These are phyloP conservation scores for Parathielavia appendiculata DNA, from an alignment of 495 filamentous ascomycete species.

Conservation along the genomic window DNA sequence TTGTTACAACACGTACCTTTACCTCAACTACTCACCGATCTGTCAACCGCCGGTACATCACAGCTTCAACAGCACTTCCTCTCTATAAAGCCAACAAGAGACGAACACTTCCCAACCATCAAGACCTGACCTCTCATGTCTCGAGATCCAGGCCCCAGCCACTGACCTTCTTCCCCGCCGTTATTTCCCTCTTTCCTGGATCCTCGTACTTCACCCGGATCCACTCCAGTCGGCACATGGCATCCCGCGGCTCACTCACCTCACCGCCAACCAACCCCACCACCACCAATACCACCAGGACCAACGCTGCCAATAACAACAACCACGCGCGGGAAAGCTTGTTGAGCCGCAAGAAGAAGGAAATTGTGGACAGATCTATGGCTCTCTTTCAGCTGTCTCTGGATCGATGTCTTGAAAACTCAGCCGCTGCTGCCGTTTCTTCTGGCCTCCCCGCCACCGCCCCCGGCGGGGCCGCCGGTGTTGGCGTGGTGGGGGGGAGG, in stretches of 20 bases:
- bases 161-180: constrained; percentile 20
- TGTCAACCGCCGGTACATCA: too few species aligned
- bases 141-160: constrained; percentile 25
- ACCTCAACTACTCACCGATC: not conserved
- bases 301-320: not conserved
- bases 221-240: constrained; percentile 26
- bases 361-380: constrained; percentile 32
- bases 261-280: constrained; percentile 23
- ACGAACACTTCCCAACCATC: not conserved
- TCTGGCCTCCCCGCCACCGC: constrained; percentile 15
- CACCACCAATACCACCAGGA: not conserved
- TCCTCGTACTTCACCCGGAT: not conserved
- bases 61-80: not conserved
- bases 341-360: constrained; percentile 28
- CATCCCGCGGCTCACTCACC: constrained; percentile 25
- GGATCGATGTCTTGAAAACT: constrained; percentile 28
- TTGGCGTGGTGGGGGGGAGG: constrained; percentile 2
- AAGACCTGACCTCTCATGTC: constrained; percentile 27
- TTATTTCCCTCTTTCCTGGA: constrained; percentile 15
- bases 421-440: not conserved
- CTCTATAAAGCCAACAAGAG: not conserved
- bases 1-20: too few species aligned
- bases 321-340: constrained; percentile 15
- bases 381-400: constrained; percentile 22
- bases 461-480: not conserved